Percentiles rank a stretch among this genome's conserved stretches.
Evolutionary conservation across 2,329 filamentous ascomycete species (phyloP).

Genomic region (Rhinocladiella mackenziei): DNA sequence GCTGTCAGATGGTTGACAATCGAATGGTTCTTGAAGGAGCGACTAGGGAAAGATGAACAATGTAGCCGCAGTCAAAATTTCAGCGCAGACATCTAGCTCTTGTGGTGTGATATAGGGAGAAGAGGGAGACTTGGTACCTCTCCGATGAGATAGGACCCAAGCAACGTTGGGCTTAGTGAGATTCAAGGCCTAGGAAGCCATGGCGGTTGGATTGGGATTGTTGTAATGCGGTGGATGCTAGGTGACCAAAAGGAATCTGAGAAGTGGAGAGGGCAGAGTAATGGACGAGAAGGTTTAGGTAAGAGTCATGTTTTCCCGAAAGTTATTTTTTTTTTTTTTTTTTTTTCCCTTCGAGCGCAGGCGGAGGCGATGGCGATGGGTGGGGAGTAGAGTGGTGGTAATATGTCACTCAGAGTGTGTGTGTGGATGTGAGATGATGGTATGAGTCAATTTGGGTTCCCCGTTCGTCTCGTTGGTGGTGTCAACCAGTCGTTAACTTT

Average conservation of each 20-base stretch:
- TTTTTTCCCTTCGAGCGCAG: no score
- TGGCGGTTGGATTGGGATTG: conserved; percentile 7
- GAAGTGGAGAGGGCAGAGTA: conserved; percentile 16
- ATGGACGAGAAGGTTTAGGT: conserved; percentile 16
- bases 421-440: no score
- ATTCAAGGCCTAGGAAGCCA: conserved; percentile 23
- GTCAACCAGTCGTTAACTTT: no score
- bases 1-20: conserved; percentile 1
- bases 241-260: conserved; percentile 11
- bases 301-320: conserved; percentile 21
- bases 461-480: no score
- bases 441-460: no score
- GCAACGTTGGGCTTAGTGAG: conserved; percentile 14
- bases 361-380: conserved; percentile 13
- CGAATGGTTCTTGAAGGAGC: conserved; percentile 13
- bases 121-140: no score
- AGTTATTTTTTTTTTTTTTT: no score
- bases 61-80: conserved; percentile 7
- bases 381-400: no score
- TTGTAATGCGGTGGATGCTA: conserved; percentile 12
- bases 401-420: no score
- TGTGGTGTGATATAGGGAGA: neutral
- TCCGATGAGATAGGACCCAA: no score
- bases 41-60: conserved; percentile 7
- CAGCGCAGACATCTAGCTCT: conserved; percentile 15